These are phyloP conservation scores for Blastomyces emzantsi DNA, from an alignment of 2,329 filamentous ascomycete genomes.

Conservation along the genomic window DNA sequence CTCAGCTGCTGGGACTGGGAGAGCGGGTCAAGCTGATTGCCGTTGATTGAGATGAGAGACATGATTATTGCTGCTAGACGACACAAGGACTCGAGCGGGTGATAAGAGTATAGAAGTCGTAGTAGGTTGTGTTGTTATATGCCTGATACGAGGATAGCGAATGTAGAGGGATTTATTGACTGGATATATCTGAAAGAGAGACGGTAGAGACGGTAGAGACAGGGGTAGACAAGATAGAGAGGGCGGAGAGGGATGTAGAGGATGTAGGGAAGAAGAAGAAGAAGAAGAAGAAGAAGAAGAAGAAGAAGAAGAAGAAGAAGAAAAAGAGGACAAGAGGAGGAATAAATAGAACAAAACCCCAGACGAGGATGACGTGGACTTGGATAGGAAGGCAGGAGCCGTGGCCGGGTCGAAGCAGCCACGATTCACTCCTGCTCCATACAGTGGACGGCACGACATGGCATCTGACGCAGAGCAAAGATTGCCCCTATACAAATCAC, in stretches of 20 bases:
- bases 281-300: not conserved
- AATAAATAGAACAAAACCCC: not conserved
- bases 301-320: not conserved
- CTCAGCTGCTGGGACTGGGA: not conserved
- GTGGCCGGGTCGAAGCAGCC: not conserved
- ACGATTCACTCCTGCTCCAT: not conserved
- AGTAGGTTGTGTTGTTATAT: too few relatives aligned
- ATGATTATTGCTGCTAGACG: not conserved
- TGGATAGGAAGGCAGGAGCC: not conserved
- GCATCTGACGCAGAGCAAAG: not conserved
- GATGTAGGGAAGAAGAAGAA: not conserved
- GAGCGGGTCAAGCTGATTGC: not conserved
- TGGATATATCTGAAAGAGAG: not conserved
- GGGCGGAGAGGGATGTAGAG: not conserved
- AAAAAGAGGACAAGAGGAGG: not conserved
- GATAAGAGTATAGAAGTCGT: not conserved
- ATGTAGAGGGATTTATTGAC: not conserved
- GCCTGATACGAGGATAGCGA: not conserved
- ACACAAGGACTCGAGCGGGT: not conserved
- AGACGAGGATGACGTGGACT: not conserved
- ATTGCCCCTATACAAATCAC: not conserved
- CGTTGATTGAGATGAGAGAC: slow-evolving; percentile 1
- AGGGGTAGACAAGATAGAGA: not conserved
- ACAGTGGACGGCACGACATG: not conserved
- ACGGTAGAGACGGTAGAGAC: not conserved